Base-by-base conservation (phyloP, 805 yeast genomes). In the Ogataea pilisensis region DNA sequence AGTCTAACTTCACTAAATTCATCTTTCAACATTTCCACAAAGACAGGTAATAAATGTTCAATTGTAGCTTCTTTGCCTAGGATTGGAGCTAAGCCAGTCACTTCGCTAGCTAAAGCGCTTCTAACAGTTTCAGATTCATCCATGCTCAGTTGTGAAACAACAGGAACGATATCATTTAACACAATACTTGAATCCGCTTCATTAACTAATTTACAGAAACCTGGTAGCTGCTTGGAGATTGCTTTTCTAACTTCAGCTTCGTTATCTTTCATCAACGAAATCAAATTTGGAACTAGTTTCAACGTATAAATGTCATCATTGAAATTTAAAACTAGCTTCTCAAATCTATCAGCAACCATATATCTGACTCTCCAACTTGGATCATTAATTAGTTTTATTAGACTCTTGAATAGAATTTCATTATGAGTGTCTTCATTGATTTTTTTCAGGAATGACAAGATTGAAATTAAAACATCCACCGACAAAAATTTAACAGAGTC, bases 211-310 rank as follows among this genome's bases (percentile, higher is more conserved):
- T 67, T 67, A 46, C 84, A 73, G 57, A 82, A 83, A 2, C 76
- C 81, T 11, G 97, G 95, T 39, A 91, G 74, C 63, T 93, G 96
- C 60, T 87, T 87, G 17, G 96, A 86, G 50, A 90, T 78, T 8
- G 96, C 96, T 53, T 90, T 88, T 65, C 98, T 80, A 34, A 95
- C 99, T 68, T 90, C 99, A 37, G 95, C 95, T 70, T 93, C 99
- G 49, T 81, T 80, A 66, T 93, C 99, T 55, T 83, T 85, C 78
- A 91, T 81, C 45, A 91, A 73, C 28, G 75, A 60, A 45, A 88
- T 72, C 59, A 91, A 82, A 34, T 89, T 85, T 31, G 82, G 82
- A 35, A 81, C 78, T 47, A 83, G 72, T 30, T 72, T 73, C 55
- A 82, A 70, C 49, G 80, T 82, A 24, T 70, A 66, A 30, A 74